Evolutionary conservation across 2,329 filamentous ascomycete genomes (phyloP).

Genomic region (Fusarium burgessii): DNA sequence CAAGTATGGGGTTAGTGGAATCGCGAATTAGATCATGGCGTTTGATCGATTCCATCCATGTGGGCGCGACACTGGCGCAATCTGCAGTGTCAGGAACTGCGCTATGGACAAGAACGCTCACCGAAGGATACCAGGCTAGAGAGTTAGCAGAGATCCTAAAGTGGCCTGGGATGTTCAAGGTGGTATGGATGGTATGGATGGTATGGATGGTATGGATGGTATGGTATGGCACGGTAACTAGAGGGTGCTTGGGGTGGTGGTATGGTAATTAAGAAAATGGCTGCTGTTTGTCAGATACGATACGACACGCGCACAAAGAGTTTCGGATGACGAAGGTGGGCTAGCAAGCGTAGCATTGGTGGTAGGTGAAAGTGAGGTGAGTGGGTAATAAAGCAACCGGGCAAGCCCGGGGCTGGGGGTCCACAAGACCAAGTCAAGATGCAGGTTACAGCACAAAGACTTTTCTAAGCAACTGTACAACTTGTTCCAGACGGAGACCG

Average conservation of each 20-base stretch:
- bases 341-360: constrained; percentile 18
- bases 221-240: constrained; percentile 7
- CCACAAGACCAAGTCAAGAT: background rate
- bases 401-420: constrained; percentile 18
- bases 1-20: constrained; percentile 39
- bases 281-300: constrained; percentile 33
- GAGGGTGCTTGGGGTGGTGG: background rate
- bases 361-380: constrained; percentile 17
- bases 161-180: constrained; percentile 20
- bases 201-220: constrained; percentile 6
- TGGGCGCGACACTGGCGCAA: constrained; percentile 41
- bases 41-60: constrained; percentile 43
- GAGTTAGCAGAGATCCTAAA: constrained; percentile 30
- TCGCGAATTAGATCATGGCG: constrained; percentile 47
- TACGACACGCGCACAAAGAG: constrained; percentile 33
- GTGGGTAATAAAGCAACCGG: constrained; percentile 21
- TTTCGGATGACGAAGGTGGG: constrained; percentile 32
- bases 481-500: constrained; percentile 1
- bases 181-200: constrained; percentile 5
- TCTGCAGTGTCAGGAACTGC: constrained; percentile 34
- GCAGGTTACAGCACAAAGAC: background rate
- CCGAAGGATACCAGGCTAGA: constrained; percentile 46
- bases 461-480: background rate
- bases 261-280: constrained; percentile 1
- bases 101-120: constrained; percentile 51